phyloP scores from a whole-genome alignment of 306 rosid genomes.

The Malus domestica region ASM211411v1 NC_041796.1:24908501-24909000 shows the following conservation, averaged over 20 bases:
- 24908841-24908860: constrained; percentile 39
- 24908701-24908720: not conserved
- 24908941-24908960: constrained; percentile 11
- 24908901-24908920: not conserved
- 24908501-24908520: not conserved
- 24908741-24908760: not conserved
- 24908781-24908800: constrained; percentile 17
- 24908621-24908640: no score
- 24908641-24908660: no score
- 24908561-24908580: no score
- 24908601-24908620: no score
- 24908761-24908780: constrained; percentile 42
- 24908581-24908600: no score
- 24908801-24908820: not conserved
- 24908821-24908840: not conserved
- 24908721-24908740: not conserved
- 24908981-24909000: not conserved
- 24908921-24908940: not conserved
- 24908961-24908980: constrained; percentile 22
- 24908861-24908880: constrained; percentile 26
- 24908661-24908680: no score
- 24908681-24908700: not conserved
- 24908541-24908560: not conserved
- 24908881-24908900: not conserved
- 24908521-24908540: not conserved